These are phyloP conservation scores for Arthrobotrys iridis DNA, from an alignment of 2,329 filamentous ascomycete genomes.

Conservation along the genomic window DNA sequence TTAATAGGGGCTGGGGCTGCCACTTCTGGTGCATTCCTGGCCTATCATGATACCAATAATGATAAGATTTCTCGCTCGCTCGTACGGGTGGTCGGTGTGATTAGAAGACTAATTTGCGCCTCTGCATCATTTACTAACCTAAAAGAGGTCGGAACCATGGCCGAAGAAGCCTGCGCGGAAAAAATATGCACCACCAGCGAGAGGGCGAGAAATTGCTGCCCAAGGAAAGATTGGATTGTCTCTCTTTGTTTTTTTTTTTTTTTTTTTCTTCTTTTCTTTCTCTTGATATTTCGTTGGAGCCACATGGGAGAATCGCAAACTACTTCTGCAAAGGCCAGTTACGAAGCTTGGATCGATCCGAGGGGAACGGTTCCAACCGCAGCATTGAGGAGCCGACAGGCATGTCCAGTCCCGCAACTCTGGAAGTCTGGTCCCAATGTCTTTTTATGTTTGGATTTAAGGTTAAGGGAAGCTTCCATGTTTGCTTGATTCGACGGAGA, in stretches of 20 bases:
- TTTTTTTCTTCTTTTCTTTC: too few species aligned
- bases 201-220: constrained; percentile 35
- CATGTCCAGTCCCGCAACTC: constrained; percentile 30
- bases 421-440: constrained; percentile 29
- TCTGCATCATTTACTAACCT: constrained; percentile 46
- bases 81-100: constrained; percentile 46
- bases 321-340: constrained; percentile 49
- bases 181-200: constrained; percentile 52
- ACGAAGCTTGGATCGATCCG: constrained; percentile 22
- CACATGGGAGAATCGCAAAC: constrained; percentile 48
- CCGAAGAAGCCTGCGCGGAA: constrained; percentile 47
- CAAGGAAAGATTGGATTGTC: not conserved
- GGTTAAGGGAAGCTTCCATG: constrained; percentile 14
- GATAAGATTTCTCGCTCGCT: constrained; percentile 55
- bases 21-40: constrained; percentile 27
- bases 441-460: constrained; percentile 15
- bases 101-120: constrained; percentile 51
- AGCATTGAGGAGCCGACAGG: constrained; percentile 8
- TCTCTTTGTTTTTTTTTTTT: too few species aligned
- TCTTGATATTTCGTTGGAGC: not conserved
- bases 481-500: not conserved
- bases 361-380: constrained; percentile 25
- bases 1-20: constrained; percentile 46
- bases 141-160: constrained; percentile 44
- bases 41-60: constrained; percentile 52